Percentiles rank a stretch among this genome's conserved stretches.
Evolutionary conservation across 495 filamentous ascomycete genomes (phyloP).

Genomic region (Opeltia flavorubescens): DNA sequence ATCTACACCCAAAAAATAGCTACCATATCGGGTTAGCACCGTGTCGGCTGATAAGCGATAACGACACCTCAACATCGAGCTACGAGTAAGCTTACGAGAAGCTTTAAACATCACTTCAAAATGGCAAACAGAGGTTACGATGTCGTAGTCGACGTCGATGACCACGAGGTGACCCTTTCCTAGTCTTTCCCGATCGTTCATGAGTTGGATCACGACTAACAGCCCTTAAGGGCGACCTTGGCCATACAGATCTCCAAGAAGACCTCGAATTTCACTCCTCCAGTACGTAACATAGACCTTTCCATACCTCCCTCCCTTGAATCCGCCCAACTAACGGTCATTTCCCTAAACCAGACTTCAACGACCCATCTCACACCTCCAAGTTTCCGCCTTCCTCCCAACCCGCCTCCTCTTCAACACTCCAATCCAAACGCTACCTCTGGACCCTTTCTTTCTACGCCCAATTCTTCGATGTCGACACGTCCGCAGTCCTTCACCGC

Average conservation of each 20-base stretch:
- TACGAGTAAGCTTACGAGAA: background rate
- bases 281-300: conserved; percentile 32
- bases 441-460: conserved; percentile 91
- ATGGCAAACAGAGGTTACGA: conserved; percentile 89
- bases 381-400: conserved; percentile 42
- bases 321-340: background rate
- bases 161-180: conserved; percentile 14
- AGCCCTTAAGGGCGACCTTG: conserved; percentile 68
- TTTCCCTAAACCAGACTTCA: conserved; percentile 35
- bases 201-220: conserved; percentile 11
- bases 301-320: background rate
- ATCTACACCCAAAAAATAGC: no score
- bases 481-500: conserved; percentile 66
- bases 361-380: conserved; percentile 41
- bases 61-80: background rate
- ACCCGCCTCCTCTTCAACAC: conserved; percentile 12
- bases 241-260: conserved; percentile 93
- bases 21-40: conserved; percentile 1
- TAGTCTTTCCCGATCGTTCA: background rate
- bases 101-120: conserved; percentile 16
- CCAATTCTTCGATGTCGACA: conserved; percentile 97
- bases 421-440: conserved; percentile 66
- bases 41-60: background rate
- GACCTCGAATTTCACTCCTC: conserved; percentile 98
- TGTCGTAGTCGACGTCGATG: conserved; percentile 92